A percentile compares a stretch with the other conserved stretches of the same genome.
Conservation (phyloP, 2,329 filamentous ascomycete genomes). For the Monosporascus sp. region DNA sequence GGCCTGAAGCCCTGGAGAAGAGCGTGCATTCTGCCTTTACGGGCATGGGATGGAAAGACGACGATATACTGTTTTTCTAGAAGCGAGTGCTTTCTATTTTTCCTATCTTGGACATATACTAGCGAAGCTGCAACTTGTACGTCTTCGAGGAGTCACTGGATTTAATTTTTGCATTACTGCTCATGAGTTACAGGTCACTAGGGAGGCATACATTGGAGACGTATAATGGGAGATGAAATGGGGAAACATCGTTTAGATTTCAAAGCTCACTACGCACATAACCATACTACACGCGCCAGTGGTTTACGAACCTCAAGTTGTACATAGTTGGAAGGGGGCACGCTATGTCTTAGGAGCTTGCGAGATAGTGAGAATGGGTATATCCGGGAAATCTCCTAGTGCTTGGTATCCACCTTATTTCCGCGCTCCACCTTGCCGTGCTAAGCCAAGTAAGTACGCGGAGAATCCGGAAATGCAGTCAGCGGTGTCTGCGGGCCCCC, state of each 20-base stretch:
- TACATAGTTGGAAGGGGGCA: not conserved
- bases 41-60: conserved; percentile 64
- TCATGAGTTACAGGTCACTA: not conserved
- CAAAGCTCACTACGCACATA: not conserved
- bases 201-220: not conserved
- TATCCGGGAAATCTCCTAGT: too few species aligned
- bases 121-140: not conserved
- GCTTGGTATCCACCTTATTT: not conserved
- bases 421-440: not conserved
- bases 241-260: not conserved
- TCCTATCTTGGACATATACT: not conserved
- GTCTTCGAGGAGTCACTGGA: not conserved
- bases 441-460: conserved; percentile 7
- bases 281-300: not conserved
- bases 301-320: not conserved
- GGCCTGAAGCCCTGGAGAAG: conserved; percentile 70
- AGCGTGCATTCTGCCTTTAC: conserved; percentile 43
- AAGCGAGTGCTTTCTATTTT: not conserved
- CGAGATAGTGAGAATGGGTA: too few species aligned
- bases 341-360: too few species aligned
- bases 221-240: not conserved
- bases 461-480: conserved; percentile 1
- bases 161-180: not conserved
- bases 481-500: conserved; percentile 1
- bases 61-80: conserved; percentile 72